phyloP scores from a whole-genome alignment of 495 filamentous ascomycete genomes.

The Xylaria scruposa region DNA sequence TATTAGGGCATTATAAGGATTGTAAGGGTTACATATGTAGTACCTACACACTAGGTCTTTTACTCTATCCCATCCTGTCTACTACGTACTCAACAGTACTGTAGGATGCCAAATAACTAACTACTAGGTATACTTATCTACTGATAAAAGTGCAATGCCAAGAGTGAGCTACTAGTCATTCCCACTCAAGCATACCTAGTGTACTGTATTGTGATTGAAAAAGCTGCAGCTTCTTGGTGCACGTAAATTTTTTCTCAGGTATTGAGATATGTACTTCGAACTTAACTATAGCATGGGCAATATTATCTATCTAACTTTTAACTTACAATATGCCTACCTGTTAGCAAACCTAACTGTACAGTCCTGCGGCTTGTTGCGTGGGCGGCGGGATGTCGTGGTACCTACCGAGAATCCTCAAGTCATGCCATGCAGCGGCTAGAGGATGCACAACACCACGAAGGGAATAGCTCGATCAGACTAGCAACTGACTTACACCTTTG shows the following conservation, averaged over 20 bases:
- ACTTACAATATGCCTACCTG: neutral
- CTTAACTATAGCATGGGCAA: neutral
- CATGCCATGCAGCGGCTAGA: conserved; percentile 4
- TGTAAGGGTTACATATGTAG: too few relatives aligned
- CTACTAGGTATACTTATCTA: too few relatives aligned
- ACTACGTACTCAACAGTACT: neutral
- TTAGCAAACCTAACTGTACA: neutral
- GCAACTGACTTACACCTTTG: conserved; percentile 3
- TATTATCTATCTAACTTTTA: neutral
- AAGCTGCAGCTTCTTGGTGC: neutral
- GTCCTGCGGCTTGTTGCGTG: neutral
- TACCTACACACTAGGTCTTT: too few relatives aligned
- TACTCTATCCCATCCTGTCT: too few relatives aligned
- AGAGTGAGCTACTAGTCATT: neutral
- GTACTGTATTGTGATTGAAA: neutral
- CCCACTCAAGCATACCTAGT: neutral
- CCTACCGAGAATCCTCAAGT: neutral
- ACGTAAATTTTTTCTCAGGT: neutral
- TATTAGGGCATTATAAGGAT: neutral
- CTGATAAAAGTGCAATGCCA: neutral
- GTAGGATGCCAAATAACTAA: neutral
- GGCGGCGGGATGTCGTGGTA: neutral
- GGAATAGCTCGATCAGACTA: neutral
- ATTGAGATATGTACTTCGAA: neutral
- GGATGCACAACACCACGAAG: conserved; percentile 3